Conservation (phyloP, 805 yeast species). For the Candida jianshihensis region DNA sequence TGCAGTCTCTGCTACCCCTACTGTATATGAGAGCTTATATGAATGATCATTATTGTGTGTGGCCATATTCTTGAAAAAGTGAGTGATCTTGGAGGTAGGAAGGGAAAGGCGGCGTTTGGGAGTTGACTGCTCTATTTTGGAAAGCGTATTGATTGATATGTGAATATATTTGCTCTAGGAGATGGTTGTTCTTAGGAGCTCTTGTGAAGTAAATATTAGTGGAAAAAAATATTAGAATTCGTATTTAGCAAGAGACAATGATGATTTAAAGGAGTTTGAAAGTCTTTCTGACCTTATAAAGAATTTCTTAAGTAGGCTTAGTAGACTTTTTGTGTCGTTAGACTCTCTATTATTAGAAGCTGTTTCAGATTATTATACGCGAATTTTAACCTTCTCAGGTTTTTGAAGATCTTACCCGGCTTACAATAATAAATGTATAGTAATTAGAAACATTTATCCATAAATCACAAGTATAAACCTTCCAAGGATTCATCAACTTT, state of each 20-base stretch:
- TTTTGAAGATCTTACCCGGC: too few relatives aligned
- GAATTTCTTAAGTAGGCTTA: too few relatives aligned
- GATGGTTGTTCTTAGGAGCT: too few relatives aligned
- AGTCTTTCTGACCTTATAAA: too few relatives aligned
- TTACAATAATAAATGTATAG: background rate
- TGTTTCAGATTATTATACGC: too few relatives aligned
- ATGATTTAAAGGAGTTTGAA: too few relatives aligned
- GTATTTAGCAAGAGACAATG: too few relatives aligned
- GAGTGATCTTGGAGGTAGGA: slow-evolving; percentile 2
- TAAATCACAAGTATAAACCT: slow-evolving; percentile 55
- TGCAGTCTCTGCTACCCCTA: slow-evolving; percentile 89
- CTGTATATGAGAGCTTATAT: slow-evolving; percentile 59
- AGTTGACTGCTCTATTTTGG: slow-evolving; percentile 1
- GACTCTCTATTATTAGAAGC: too few relatives aligned
- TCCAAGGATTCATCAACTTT: slow-evolving; percentile 95
- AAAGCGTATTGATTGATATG: background rate
- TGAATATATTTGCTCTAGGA: background rate
- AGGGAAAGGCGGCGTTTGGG: slow-evolving; percentile 2
- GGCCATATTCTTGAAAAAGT: slow-evolving; percentile 2
- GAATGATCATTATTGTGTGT: background rate
- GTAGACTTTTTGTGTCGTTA: too few relatives aligned
- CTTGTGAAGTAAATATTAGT: too few relatives aligned
- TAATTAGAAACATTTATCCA: background rate
- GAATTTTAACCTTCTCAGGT: too few relatives aligned
- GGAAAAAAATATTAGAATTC: too few relatives aligned